phyloP scores from a whole-genome alignment of 2,329 filamentous ascomycete genomes.

The Fusarium sarcochroum region DNA sequence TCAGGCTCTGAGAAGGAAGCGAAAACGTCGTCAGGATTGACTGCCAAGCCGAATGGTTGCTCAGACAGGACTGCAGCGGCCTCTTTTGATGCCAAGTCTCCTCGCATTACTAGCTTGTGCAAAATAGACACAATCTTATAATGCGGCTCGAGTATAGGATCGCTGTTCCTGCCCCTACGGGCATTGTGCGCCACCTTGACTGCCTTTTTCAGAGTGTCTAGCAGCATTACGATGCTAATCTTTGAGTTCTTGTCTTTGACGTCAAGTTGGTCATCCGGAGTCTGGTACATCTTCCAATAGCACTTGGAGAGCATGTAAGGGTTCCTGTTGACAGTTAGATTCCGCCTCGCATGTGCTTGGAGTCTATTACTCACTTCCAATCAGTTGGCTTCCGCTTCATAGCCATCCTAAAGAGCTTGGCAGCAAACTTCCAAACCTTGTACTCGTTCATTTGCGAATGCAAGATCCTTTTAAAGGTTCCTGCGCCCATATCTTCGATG shows the following conservation, averaged over 20 bases:
- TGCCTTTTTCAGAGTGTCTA: conserved; percentile 66
- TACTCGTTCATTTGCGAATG: conserved; percentile 71
- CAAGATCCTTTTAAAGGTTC: conserved; percentile 66
- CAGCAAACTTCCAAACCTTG: conserved; percentile 73
- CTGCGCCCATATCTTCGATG: conserved; percentile 64
- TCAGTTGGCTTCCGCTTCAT: conserved; percentile 67
- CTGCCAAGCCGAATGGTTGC: conserved; percentile 64
- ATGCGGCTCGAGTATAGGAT: conserved; percentile 90
- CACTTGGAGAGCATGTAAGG: conserved; percentile 74
- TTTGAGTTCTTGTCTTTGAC: conserved; percentile 56
- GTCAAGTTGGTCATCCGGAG: conserved; percentile 60
- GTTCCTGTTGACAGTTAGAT: conserved; percentile 59
- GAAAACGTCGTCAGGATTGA: conserved; percentile 54
- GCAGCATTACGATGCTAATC: conserved; percentile 56
- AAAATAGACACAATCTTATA: conserved; percentile 89
- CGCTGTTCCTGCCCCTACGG: conserved; percentile 71
- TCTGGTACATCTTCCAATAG: conserved; percentile 74
- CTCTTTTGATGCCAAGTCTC: conserved; percentile 63
- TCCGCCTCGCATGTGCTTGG: not conserved
- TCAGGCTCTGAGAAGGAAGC: conserved; percentile 62
- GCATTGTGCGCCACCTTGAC: conserved; percentile 65
- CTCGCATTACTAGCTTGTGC: conserved; percentile 80
- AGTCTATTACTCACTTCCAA: conserved; percentile 65
- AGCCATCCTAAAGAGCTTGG: conserved; percentile 68
- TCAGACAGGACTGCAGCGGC: conserved; percentile 68